A percentile compares a stretch with the other conserved stretches of the same genome.
phyloP scores from a whole-genome alignment of 495 filamentous ascomycete genomes.

The Hypomontagnella monticulosa region DNA sequence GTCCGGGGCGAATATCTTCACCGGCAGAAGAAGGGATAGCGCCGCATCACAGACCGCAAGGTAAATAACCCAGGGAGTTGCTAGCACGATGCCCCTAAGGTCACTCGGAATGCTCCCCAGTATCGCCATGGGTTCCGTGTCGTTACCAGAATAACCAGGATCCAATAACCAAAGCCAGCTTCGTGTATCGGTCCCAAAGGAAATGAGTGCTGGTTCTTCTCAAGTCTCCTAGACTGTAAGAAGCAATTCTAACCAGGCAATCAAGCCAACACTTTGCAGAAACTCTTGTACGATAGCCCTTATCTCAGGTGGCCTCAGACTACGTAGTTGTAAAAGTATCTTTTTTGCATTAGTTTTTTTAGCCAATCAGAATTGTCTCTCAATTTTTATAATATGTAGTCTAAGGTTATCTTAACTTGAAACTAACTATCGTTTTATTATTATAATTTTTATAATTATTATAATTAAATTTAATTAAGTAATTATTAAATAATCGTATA shows the following conservation, averaged over 20 bases:
- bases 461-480: too few relatives aligned
- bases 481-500: too few relatives aligned
- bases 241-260: neutral
- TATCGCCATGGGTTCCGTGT: constrained; percentile 22
- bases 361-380: too few relatives aligned
- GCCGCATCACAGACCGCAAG: constrained; percentile 60
- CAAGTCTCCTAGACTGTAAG: neutral
- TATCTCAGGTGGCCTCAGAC: too few relatives aligned
- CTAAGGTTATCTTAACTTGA: too few relatives aligned
- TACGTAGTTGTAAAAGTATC: too few relatives aligned
- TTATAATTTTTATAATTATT: too few relatives aligned
- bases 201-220: neutral
- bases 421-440: too few relatives aligned
- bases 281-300: neutral
- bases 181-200: neutral
- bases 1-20: constrained; percentile 57
- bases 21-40: constrained; percentile 61
- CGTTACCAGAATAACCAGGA: neutral
- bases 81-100: constrained; percentile 55
- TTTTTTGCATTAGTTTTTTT: too few relatives aligned
- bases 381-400: too few relatives aligned
- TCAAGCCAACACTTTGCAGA: neutral
- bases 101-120: constrained; percentile 36
- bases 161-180: neutral
- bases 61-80: constrained; percentile 60